Base-by-base conservation (phyloP, 192 early-diverging fungal species). In the Funneliformis mosseae region DNA sequence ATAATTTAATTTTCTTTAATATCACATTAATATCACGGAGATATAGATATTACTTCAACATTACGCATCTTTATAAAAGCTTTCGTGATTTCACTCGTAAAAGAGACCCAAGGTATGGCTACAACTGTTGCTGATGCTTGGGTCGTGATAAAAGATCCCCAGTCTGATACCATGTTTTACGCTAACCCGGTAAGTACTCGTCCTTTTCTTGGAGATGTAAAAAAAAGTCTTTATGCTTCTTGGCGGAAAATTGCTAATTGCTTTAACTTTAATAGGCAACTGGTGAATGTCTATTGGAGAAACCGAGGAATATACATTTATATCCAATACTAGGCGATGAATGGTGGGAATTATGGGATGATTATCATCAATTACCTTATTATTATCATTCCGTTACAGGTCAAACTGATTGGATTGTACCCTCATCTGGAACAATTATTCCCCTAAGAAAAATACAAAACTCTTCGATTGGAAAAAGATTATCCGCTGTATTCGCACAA, bases 281-380 rank as follows among this genome's bases (percentile, higher is more conserved):
- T 0, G 59, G 74, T 1, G 74, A 62, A 39, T 62, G 59, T 76
- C 18, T 59, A n/a, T 60, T 45, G 55, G 74, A 62, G 18, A 23
- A 21, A n/a, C 74, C 50, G 28, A 28, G 25, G 25, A 38, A 76
- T 25, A 6, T 84, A 33, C 79, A 21, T 0, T 81, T 77, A 59
- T 55, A 27, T 48, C 45, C 60, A 11, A 11, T 38, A 60, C 42
- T 55, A 39, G 59, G 45, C 25, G 91, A 91, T 82, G 97, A 99
- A 82, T 99, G 96, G 96, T 99, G 97, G 97, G 96, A 99, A 88
- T 91, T 97, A 39, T 92, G 91, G 80, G 96, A 97, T 84, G 94
- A 97, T 45, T 84, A 92, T 48, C 89, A 93, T 50, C 91, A 95
- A 64, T 83, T 95, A 67, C 96, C 96, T 8, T 99, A 97, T 81